Evolutionary conservation across 257 asterid genomes (phyloP).

Genomic region (Verbascum thapsus): DNA sequence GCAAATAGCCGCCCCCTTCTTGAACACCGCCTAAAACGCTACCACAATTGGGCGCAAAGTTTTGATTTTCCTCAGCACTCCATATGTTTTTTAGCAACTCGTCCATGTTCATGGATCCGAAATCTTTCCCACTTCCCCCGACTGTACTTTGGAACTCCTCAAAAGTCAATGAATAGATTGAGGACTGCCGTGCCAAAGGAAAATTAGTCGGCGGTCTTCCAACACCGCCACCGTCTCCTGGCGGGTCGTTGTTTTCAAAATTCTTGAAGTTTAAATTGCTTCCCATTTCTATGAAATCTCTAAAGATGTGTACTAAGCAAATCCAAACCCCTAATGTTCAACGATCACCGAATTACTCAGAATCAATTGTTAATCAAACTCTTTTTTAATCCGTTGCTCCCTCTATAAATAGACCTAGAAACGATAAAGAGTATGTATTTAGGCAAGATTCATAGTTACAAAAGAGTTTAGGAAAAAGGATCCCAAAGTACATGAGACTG

Average conservation of each 20-base stretch:
- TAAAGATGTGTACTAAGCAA: constrained; percentile 15
- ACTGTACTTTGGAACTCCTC: constrained; percentile 83
- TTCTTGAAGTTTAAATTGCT: constrained; percentile 66
- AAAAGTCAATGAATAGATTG: constrained; percentile 80
- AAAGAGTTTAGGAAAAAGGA: neutral
- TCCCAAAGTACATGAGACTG: neutral
- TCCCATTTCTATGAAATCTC: constrained; percentile 51
- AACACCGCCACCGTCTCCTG: constrained; percentile 46
- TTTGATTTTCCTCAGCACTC: constrained; percentile 92
- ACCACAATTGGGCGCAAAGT: constrained; percentile 36
- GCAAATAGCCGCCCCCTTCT: constrained; percentile 53
- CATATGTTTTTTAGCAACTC: constrained; percentile 89
- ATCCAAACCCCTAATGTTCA: constrained; percentile 33
- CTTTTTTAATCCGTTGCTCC: neutral
- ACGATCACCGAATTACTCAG: constrained; percentile 34
- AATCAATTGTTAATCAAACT: constrained; percentile 29
- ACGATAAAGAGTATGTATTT: neutral
- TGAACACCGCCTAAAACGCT: constrained; percentile 34
- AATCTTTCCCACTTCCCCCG: constrained; percentile 75
- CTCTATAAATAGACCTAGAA: neutral
- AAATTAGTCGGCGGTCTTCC: constrained; percentile 44
- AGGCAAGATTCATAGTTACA: constrained; percentile 6
- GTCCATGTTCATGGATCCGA: constrained; percentile 99
- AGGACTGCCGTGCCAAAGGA: constrained; percentile 65
- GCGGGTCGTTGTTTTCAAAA: constrained; percentile 49